phyloP scores from a whole-genome alignment of 129 eudicot species.

The Cynara cardunculus region DNA sequence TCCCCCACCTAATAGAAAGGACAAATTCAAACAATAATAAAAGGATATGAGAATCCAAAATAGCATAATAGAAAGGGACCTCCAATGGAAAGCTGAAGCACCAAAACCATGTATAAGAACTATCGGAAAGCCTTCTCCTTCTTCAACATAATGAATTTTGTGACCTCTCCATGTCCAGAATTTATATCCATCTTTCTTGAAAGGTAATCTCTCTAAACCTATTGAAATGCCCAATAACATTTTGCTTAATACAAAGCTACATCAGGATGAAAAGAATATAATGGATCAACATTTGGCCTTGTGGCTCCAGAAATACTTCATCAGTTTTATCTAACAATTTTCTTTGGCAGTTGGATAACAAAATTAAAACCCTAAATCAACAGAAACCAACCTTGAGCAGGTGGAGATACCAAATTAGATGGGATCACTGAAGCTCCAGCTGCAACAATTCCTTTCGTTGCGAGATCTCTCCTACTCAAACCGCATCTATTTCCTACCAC shows the following conservation, averaged over 20 bases:
- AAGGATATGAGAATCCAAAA: conserved; percentile 1
- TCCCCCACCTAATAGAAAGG: not conserved
- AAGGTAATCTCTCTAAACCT: conserved; percentile 86
- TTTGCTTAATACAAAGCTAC: conserved; percentile 6
- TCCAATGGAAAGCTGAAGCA: conserved; percentile 99
- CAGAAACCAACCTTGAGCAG: conserved; percentile 46
- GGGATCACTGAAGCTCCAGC: conserved; percentile 76
- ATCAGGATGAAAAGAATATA: not conserved
- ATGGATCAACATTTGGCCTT: not conserved
- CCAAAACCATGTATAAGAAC: conserved; percentile 97
- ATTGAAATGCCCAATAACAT: conserved; percentile 3
- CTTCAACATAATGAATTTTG: conserved; percentile 85
- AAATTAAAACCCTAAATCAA: conserved; percentile 6
- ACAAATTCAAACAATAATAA: not conserved
- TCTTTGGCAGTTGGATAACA: not conserved
- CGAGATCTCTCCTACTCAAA: conserved; percentile 68
- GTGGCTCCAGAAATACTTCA: not conserved
- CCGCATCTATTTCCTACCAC: conserved; percentile 58
- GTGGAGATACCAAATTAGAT: conserved; percentile 57
- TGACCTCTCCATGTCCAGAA: conserved; percentile 90
- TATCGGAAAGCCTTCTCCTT: conserved; percentile 88
- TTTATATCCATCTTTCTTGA: conserved; percentile 83
- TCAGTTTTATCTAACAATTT: not conserved
- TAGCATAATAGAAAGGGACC: conserved; percentile 39
- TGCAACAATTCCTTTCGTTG: conserved; percentile 64